Conservation (phyloP, 1,284 basidiomycete species). For the Sporisorium exsertum region DNA sequence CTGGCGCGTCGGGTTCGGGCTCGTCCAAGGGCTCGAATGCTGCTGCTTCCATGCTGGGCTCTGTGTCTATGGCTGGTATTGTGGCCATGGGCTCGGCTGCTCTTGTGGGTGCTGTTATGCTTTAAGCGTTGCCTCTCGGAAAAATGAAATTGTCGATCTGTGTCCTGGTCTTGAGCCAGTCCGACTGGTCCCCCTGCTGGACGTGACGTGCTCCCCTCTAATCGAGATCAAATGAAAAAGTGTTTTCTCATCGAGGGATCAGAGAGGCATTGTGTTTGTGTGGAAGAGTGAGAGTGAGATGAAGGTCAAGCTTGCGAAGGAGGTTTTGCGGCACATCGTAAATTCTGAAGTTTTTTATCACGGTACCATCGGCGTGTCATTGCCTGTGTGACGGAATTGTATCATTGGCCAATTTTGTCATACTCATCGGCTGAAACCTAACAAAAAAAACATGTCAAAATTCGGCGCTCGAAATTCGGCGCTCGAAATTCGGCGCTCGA, state of each 20-base stretch:
- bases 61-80: constrained; percentile 30
- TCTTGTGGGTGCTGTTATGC: constrained; percentile 37
- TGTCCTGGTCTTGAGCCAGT: background rate
- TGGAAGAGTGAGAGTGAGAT: background rate
- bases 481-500: no score
- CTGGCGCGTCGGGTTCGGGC: constrained; percentile 11
- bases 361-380: no score
- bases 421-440: no score
- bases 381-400: no score
- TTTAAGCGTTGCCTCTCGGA: constrained; percentile 11
- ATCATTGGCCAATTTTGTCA: no score
- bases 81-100: constrained; percentile 40
- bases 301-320: background rate
- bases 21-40: constrained; percentile 10
- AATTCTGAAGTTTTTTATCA: no score
- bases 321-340: no score
- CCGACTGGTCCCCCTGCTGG: background rate
- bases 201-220: background rate
- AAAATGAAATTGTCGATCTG: background rate
- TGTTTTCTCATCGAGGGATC: background rate
- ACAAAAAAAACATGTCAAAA: no score
- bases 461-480: no score
- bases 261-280: background rate
- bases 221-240: background rate
- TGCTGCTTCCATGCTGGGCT: constrained; percentile 17